A percentile compares a stretch with the other conserved stretches of the same genome.
Conservation (phyloP, 257 asterid genomes). For the Solanum ossicruentum region DNA sequence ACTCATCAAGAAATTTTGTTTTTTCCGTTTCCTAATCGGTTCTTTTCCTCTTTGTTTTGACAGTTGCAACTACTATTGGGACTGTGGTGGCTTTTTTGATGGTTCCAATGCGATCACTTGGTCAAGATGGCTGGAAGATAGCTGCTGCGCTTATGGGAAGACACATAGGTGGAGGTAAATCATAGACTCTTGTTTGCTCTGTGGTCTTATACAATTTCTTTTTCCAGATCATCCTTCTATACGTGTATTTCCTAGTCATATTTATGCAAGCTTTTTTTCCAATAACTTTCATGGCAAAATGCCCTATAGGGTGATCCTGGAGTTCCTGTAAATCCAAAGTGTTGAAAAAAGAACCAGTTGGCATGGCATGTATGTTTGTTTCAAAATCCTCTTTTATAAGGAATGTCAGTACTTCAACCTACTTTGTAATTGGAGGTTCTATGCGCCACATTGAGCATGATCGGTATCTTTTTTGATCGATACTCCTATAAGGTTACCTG, state of each 20-base stretch:
- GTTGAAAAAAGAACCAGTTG: background rate
- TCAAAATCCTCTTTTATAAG: background rate
- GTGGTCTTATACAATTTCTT: background rate
- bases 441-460: background rate
- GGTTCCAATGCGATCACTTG: constrained; percentile 87
- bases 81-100: constrained; percentile 58
- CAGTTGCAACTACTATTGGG: constrained; percentile 87
- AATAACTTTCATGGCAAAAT: background rate
- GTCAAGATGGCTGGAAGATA: constrained; percentile 82
- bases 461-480: background rate
- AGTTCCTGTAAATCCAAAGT: background rate
- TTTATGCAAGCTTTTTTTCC: background rate
- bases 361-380: background rate
- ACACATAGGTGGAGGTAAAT: constrained; percentile 92
- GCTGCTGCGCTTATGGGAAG: constrained; percentile 98
- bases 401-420: background rate
- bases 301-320: background rate
- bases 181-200: background rate
- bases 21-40: background rate
- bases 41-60: background rate
- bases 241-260: background rate
- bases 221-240: background rate
- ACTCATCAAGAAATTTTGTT: background rate
- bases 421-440: background rate
- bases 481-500: background rate